phyloP scores from a whole-genome alignment of 257 asterid species.

The Orobanche coerulescens region DNA sequence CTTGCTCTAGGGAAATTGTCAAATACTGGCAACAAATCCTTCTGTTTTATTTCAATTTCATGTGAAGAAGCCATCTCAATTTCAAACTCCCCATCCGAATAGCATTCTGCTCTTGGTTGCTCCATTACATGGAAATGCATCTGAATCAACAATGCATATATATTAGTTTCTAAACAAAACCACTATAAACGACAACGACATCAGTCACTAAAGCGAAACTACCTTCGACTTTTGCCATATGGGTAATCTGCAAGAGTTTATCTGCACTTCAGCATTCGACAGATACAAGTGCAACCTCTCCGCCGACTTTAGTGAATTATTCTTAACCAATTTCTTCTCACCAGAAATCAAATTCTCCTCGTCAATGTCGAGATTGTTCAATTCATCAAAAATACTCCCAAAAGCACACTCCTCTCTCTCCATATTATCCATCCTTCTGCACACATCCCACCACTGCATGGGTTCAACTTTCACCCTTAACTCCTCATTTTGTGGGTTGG shows the following conservation, averaged over 20 bases:
- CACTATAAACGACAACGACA: conserved; percentile 11
- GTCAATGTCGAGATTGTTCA: conserved; percentile 29
- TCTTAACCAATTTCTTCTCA: conserved; percentile 29
- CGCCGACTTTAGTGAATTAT: conserved; percentile 25
- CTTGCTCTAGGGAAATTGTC: conserved; percentile 44
- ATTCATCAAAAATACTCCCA: conserved; percentile 39
- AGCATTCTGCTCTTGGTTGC: conserved; percentile 32
- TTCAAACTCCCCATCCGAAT: conserved; percentile 44
- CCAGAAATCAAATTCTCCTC: conserved; percentile 26
- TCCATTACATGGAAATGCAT: conserved; percentile 46
- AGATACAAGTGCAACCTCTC: conserved; percentile 49
- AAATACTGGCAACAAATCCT: conserved; percentile 47
- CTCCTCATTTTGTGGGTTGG: conserved; percentile 47
- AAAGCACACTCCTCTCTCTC: conserved; percentile 52
- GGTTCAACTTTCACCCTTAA: conserved; percentile 55
- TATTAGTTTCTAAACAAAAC: conserved; percentile 11
- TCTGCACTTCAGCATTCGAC: conserved; percentile 69
- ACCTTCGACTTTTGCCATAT: conserved; percentile 65
- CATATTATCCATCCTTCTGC: conserved; percentile 61
- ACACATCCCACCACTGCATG: conserved; percentile 77
- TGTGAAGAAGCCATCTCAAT: conserved; percentile 47
- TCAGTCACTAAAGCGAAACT: background rate
- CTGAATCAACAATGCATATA: conserved; percentile 31
- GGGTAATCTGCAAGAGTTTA: conserved; percentile 42
- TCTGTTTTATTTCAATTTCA: conserved; percentile 51